Evolutionary conservation across 306 rosid genomes (phyloP).

Genomic region (Cucumis cinereus): DNA sequence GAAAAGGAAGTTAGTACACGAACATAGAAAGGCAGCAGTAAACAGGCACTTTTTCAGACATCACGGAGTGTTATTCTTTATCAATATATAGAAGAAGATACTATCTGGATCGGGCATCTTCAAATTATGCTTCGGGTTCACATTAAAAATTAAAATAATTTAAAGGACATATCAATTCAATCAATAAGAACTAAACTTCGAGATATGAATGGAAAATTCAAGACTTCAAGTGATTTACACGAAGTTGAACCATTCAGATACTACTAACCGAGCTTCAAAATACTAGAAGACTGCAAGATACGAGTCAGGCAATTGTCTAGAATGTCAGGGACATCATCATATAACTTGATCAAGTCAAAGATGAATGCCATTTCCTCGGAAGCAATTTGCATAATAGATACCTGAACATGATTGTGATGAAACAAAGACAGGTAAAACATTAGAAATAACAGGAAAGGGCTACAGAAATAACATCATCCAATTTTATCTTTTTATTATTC

Average conservation of each 20-base stretch:
- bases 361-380: constrained; percentile 62
- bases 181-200: not conserved
- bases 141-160: not conserved
- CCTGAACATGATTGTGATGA: constrained; percentile 43
- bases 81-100: not conserved
- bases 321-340: constrained; percentile 40
- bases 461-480: not conserved
- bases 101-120: not conserved
- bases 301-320: constrained; percentile 54
- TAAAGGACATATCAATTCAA: not conserved
- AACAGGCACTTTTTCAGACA: not conserved
- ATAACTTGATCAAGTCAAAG: constrained; percentile 75
- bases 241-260: constrained; percentile 6
- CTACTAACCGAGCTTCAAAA: constrained; percentile 80
- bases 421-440: not conserved
- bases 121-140: not conserved
- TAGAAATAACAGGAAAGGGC: not conserved
- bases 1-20: not conserved
- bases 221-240: not conserved
- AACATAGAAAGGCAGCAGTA: not conserved
- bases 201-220: not conserved
- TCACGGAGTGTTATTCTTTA: not conserved
- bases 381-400: constrained; percentile 93
- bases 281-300: constrained; percentile 62
- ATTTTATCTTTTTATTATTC: too few species aligned